Base-by-base conservation (phyloP, 345 rosid genomes). In the Ceriops tagal region DNA sequence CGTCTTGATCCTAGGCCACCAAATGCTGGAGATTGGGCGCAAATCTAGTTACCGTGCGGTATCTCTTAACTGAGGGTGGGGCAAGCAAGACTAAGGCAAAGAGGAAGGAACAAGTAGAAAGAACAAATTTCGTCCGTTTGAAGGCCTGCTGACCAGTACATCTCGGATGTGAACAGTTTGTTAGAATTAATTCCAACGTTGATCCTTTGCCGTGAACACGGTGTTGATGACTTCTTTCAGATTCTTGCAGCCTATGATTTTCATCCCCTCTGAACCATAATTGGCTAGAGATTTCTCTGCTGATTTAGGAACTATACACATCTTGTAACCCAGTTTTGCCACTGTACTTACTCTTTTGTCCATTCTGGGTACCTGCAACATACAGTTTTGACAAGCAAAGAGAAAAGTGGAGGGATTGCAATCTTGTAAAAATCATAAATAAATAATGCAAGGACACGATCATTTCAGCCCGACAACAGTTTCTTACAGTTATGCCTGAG, bases 321-420 rank as follows among this genome's bases (percentile, higher is more conserved):
- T 84, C 62, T 75, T 80, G 59, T 89, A 93, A 22, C 98, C 97
- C 32, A 93, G 83, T 79, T 89, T 84, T 46, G 92, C 96, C 22
- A 88, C 78, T 0, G 95, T 91, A 63, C 75, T 67, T 7, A 88
- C 84, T 74, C 98, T 85, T 74, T 91, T 85, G 72, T 93, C 97
- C 82, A 93, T 91, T 73, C 91, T 78, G 1, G 92, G 82, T 20
- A 91, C 98, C 98, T 91, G 51, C 26, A 60, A 31, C 19, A 59
- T 43, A 11, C 16, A 43, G 20, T 53, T 16, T 22, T 57, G 56
- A 31, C 18, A 21, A 43, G 3, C 34, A 34, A n/a, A 35, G 16
- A 56, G 28, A 2, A 27, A 56, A 24, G 1, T 10, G 59, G 31
- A 5, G 5, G 30, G 5, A 56, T 16, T 21, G 49, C 49, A 3